These are phyloP conservation scores for Wickerhamomyces tratensis DNA, from an alignment of 805 yeast species.

Conservation along the genomic window DNA sequence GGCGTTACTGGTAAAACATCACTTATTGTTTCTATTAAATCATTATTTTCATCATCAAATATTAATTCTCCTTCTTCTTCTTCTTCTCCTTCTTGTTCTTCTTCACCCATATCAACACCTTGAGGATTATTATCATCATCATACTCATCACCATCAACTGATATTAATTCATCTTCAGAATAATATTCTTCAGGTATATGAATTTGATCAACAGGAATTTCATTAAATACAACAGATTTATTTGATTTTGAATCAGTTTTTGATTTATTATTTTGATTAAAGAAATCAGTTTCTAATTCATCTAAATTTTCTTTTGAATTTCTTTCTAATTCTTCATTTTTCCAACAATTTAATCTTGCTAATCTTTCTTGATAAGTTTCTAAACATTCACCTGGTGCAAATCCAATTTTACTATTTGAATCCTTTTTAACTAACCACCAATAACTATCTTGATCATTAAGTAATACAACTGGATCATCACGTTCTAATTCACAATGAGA, in stretches of 20 bases:
- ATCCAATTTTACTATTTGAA: slow-evolving; percentile 68
- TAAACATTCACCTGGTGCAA: slow-evolving; percentile 92
- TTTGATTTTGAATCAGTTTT: slow-evolving; percentile 1
- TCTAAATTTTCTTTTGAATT: slow-evolving; percentile 7
- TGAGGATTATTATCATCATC: slow-evolving; percentile 12
- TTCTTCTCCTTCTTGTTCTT: slow-evolving; percentile 6
- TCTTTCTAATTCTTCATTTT: slow-evolving; percentile 55
- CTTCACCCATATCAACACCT: slow-evolving; percentile 7
- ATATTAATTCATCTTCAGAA: slow-evolving; percentile 10
- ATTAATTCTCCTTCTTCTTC: slow-evolving; percentile 28
- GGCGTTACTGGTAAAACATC: slow-evolving; percentile 16
- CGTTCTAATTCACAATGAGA: slow-evolving; percentile 75
- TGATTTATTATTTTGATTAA: neutral
- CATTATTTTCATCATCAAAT: slow-evolving; percentile 10
- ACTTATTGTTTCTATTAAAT: slow-evolving; percentile 4
- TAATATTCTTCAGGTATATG: slow-evolving; percentile 4
- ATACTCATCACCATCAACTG: slow-evolving; percentile 16
- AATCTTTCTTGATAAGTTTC: slow-evolving; percentile 88
- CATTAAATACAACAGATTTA: slow-evolving; percentile 13
- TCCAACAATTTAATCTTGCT: slow-evolving; percentile 87
- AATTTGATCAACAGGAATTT: neutral
- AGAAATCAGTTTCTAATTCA: neutral
- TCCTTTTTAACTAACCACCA: slow-evolving; percentile 85
- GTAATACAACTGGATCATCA: slow-evolving; percentile 72
- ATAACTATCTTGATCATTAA: slow-evolving; percentile 86